phyloP scores from a whole-genome alignment of 2,329 filamentous ascomycete genomes.

The Fusarium tupiense region DNA sequence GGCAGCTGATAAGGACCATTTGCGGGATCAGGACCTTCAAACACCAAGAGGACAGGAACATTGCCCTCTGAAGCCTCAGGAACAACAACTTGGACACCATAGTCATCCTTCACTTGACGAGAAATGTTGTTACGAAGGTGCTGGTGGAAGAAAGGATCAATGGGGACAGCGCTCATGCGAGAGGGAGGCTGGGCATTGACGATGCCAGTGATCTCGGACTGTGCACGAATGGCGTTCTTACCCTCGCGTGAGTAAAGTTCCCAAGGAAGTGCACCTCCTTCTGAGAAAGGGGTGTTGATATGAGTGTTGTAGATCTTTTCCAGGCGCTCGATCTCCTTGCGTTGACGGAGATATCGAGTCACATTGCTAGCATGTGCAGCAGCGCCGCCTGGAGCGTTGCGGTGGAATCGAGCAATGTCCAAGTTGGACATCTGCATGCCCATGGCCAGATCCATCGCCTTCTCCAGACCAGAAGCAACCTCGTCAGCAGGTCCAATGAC shows the following conservation, averaged over 20 bases:
- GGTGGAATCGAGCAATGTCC: conserved; percentile 83
- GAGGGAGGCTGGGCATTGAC: conserved; percentile 79
- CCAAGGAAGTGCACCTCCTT: conserved; percentile 80
- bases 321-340: conserved; percentile 82
- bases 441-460: conserved; percentile 87
- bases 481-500: conserved; percentile 82
- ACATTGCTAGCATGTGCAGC: conserved; percentile 85
- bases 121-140: conserved; percentile 74
- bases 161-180: conserved; percentile 71
- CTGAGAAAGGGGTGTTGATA: conserved; percentile 80
- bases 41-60: conserved; percentile 76
- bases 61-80: conserved; percentile 70
- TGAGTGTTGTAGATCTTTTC: conserved; percentile 85
- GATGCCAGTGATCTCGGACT: conserved; percentile 78
- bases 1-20: conserved; percentile 63
- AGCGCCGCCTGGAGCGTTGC: conserved; percentile 75
- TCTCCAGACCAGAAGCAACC: conserved; percentile 79
- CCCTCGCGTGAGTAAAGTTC: conserved; percentile 88
- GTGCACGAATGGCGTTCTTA: conserved; percentile 82
- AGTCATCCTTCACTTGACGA: conserved; percentile 71
- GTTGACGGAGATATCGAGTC: conserved; percentile 86
- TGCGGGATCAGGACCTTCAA: conserved; percentile 68
- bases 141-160: conserved; percentile 83
- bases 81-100: conserved; percentile 78
- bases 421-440: conserved; percentile 86